These are phyloP conservation scores for Sphenostylis stenocarpa DNA, from an alignment of 306 rosid genomes.

Conservation along the genomic window DNA sequence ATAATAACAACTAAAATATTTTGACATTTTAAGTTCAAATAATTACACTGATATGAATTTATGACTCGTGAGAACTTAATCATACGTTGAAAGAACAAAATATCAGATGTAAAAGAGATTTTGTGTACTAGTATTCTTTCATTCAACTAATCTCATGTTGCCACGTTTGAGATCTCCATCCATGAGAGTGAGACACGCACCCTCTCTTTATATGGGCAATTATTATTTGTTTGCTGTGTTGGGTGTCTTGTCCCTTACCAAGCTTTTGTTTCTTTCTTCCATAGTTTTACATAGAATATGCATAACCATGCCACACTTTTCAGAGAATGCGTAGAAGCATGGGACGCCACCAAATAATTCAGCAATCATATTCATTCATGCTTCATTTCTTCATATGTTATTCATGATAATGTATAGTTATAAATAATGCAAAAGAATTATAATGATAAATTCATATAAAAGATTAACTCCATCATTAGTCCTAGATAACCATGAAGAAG, in stretches of 20 bases:
- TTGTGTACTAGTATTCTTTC: too few species aligned
- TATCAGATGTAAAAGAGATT: too few species aligned
- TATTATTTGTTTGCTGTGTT: neutral
- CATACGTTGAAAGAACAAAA: too few species aligned
- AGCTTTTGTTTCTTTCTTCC: slow-evolving; percentile 13
- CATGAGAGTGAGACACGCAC: neutral
- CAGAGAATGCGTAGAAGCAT: neutral
- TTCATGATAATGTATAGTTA: neutral
- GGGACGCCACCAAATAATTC: neutral
- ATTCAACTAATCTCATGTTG: slow-evolving; percentile 7
- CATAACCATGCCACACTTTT: neutral
- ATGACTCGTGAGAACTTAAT: too few species aligned
- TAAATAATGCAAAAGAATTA: neutral
- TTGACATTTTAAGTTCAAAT: too few species aligned
- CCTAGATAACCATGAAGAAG: too few species aligned
- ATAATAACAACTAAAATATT: too few species aligned
- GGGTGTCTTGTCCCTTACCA: neutral
- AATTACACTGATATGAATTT: too few species aligned
- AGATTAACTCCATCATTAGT: too few species aligned
- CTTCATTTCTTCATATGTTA: neutral
- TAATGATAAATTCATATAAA: too few species aligned
- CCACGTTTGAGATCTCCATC: slow-evolving; percentile 13
- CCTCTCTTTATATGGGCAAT: neutral
- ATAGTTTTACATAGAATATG: slow-evolving; percentile 13
- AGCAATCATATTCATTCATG: slow-evolving; percentile 7